phyloP scores from a whole-genome alignment of 1,139 yeast genomes.

The Kodamaea fungicola region DNA sequence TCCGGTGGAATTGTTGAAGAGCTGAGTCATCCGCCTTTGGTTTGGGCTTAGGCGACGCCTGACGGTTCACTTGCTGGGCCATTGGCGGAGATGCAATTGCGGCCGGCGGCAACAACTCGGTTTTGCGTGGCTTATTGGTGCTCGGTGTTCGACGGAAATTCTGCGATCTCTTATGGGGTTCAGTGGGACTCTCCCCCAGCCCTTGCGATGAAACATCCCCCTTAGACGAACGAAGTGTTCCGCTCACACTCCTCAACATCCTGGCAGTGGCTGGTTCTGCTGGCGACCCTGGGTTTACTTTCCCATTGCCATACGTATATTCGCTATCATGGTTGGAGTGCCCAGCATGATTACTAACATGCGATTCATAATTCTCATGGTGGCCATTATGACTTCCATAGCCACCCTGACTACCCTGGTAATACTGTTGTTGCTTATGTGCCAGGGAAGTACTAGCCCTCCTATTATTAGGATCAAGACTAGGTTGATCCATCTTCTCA shows the following conservation, averaged over 20 bases:
- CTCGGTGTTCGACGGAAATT: not conserved
- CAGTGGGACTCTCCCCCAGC: not conserved
- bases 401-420: too few species aligned
- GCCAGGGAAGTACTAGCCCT: not conserved
- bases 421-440: too few species aligned
- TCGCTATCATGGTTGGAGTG: not conserved
- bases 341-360: too few species aligned
- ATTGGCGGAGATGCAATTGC: constrained; percentile 18
- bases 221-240: constrained; percentile 21
- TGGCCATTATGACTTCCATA: too few species aligned
- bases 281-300: constrained; percentile 8
- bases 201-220: too few species aligned
- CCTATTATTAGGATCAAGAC: not conserved
- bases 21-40: constrained; percentile 9
- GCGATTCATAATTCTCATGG: too few species aligned
- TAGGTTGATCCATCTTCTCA: not conserved
- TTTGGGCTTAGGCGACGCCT: not conserved
- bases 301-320: not conserved
- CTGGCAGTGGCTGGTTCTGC: constrained; percentile 71
- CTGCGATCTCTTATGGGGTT: not conserved
- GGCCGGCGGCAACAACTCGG: constrained; percentile 25
- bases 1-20: constrained; percentile 68
- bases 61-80: not conserved
- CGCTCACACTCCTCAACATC: constrained; percentile 61
- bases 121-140: constrained; percentile 7